These are phyloP conservation scores for Taphrina pruni DNA, from an alignment of 1,139 yeast genomes.

Conservation along the genomic window DNA sequence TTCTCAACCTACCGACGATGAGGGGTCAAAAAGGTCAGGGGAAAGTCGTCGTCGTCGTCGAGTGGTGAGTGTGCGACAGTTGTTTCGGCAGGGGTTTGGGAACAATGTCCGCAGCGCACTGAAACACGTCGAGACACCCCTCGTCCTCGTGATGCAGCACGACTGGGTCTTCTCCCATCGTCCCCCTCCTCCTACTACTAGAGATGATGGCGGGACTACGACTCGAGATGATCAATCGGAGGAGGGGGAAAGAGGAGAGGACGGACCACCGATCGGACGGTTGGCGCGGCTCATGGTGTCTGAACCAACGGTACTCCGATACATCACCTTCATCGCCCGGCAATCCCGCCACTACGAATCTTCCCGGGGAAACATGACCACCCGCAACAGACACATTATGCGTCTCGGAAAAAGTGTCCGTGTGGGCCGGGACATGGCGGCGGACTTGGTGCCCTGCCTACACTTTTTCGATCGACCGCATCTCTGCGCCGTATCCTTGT, in stretches of 20 bases:
- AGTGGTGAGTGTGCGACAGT: conserved; percentile 2
- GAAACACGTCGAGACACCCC: conserved; percentile 7
- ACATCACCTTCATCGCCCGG: conserved; percentile 26
- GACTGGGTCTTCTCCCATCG: conserved; percentile 31
- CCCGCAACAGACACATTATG: neutral
- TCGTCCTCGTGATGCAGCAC: conserved; percentile 35
- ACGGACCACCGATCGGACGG: neutral
- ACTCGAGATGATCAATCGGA: too few relatives aligned
- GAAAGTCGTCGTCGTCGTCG: neutral
- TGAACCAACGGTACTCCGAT: conserved; percentile 1
- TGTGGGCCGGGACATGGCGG: neutral
- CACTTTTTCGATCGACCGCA: conserved; percentile 37
- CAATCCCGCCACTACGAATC: conserved; percentile 10
- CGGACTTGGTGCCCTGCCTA: conserved; percentile 13
- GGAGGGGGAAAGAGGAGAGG: too few relatives aligned
- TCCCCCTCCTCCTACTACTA: too few relatives aligned
- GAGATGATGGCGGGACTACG: too few relatives aligned
- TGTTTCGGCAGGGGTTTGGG: conserved; percentile 26
- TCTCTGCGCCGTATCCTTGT: conserved; percentile 13
- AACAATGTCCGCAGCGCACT: conserved; percentile 20
- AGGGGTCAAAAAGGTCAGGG: neutral
- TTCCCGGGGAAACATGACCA: neutral
- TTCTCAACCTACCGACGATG: neutral
- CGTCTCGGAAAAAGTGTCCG: neutral
- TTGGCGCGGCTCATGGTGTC: neutral